Evolutionary conservation across 129 eudicot genomes (phyloP), one percentile per base, ranked within the genome.

Genomic region (Centrapalus pauciflorus): DNA sequence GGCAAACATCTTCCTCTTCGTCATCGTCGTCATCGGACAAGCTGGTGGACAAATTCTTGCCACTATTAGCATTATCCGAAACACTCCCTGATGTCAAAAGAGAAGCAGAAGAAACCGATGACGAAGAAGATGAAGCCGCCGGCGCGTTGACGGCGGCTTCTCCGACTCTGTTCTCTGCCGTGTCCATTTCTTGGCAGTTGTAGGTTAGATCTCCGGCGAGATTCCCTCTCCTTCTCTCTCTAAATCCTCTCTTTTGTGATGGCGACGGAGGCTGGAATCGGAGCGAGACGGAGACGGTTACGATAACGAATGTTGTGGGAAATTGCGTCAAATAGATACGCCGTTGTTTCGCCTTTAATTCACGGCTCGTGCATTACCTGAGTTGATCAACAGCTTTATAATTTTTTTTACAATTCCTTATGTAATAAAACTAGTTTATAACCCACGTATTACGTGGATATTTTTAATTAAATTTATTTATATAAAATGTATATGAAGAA

Each of bases 1-100:
- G 85, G 75, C 97, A 90, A 38, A 90, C 97, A 26, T 90, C 97
- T 27, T 71, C 97, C 49, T 90, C 97, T 9, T 90, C 97, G 50
- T 85, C 97, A 25, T 75, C 74, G 7, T 90, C 95, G 8, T 90
- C 95, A 59, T 80, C 84, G 45, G 8, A 70, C 61, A 63, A 48
- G 32, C 64, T 72, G 26, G 30, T 70, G 24, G 69, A 26, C 2
- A 40, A 0, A 30, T 81, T 71, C 29, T 61, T 70, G 7, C 27
- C 64, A 17, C 37, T 65, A 65, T 67, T 51, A 45, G 46, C 66
- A 38, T 55, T 58, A 57, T 24, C 61, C 37, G 61, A 54, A 26
- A 9, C 71, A 35, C 52, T 38, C 66, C 29, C 66, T 29, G 66
- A 51, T n/a, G 32, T 64, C 51, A 55, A 23, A 37, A 41, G 7